These are phyloP conservation scores for Diplotaxis tenuifolia DNA, from an alignment of 345 rosid genomes.

Conservation along the genomic window DNA sequence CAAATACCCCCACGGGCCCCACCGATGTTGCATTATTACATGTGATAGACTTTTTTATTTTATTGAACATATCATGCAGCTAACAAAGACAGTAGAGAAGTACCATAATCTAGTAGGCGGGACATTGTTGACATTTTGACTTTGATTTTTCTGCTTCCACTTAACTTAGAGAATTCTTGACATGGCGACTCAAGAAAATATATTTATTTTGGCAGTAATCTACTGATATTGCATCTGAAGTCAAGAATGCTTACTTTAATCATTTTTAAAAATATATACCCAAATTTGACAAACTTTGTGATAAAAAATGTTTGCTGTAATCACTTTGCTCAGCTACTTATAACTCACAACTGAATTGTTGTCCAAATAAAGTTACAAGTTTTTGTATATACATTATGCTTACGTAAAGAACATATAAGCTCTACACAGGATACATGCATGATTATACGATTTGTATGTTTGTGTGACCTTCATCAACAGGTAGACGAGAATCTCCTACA, in stretches of 20 bases:
- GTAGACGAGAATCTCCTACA: constrained; percentile 14
- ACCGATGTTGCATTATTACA: constrained; percentile 4
- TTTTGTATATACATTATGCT: background rate
- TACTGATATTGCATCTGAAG: constrained; percentile 2
- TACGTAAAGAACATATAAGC: background rate
- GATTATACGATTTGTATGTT: constrained; percentile 8
- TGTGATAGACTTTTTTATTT: background rate
- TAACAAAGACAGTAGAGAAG: background rate
- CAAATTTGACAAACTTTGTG: background rate
- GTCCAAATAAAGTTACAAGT: background rate
- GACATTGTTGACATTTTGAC: constrained; percentile 2
- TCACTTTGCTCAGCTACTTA: background rate
- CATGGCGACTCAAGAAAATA: background rate
- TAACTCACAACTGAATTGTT: background rate
- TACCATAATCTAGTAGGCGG: constrained; percentile 1
- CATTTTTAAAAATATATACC: background rate
- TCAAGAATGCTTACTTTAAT: constrained; percentile 6
- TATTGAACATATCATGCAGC: background rate
- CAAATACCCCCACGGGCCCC: background rate
- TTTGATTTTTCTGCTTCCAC: constrained; percentile 10
- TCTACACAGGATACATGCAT: background rate
- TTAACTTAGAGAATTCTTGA: constrained; percentile 20
- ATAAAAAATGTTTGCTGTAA: background rate
- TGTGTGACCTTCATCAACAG: constrained; percentile 19
- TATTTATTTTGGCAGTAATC: background rate